These are phyloP conservation scores for Lodderomyces beijingensis DNA, from an alignment of 1,139 yeast genomes.

Conservation along the genomic window DNA sequence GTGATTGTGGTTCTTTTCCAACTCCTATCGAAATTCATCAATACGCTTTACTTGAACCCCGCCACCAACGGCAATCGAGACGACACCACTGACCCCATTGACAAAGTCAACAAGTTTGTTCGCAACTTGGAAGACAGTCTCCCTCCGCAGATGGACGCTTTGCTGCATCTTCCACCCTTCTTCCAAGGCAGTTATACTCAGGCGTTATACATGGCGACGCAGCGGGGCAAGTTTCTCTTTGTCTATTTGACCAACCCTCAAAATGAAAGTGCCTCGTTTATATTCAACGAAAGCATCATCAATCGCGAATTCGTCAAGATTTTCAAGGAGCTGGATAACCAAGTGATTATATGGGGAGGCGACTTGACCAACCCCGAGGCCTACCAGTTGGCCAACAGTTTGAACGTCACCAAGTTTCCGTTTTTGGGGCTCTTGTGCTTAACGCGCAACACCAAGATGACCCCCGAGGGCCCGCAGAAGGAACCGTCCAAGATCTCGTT, in stretches of 20 bases:
- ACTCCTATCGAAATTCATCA: constrained; percentile 22
- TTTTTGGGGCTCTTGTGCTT: constrained; percentile 66
- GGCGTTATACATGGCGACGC: constrained; percentile 65
- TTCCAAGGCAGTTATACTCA: constrained; percentile 74
- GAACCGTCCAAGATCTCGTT: constrained; percentile 55
- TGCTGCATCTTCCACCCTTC: constrained; percentile 38
- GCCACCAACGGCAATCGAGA: background rate
- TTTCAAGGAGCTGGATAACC: constrained; percentile 38
- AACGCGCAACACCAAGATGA: constrained; percentile 52
- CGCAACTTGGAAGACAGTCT: constrained; percentile 35
- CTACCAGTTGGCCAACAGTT: constrained; percentile 73
- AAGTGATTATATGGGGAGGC: constrained; percentile 82
- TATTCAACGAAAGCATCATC: constrained; percentile 55
- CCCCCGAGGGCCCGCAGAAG: constrained; percentile 55
- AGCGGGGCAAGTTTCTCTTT: constrained; percentile 64
- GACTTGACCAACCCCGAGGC: constrained; percentile 78
- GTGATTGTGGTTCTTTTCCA: constrained; percentile 22
- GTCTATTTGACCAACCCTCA: constrained; percentile 72
- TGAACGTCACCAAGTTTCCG: constrained; percentile 74
- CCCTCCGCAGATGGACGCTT: constrained; percentile 15
- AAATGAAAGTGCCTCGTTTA: constrained; percentile 56
- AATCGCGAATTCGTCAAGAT: constrained; percentile 49
- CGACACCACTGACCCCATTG: constrained; percentile 25
- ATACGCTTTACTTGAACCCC: constrained; percentile 18
- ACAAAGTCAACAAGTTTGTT: constrained; percentile 31